Conservation (phyloP, 202 grass and related monocot genomes). For the Miscanthus sacchariflorus region DNA sequence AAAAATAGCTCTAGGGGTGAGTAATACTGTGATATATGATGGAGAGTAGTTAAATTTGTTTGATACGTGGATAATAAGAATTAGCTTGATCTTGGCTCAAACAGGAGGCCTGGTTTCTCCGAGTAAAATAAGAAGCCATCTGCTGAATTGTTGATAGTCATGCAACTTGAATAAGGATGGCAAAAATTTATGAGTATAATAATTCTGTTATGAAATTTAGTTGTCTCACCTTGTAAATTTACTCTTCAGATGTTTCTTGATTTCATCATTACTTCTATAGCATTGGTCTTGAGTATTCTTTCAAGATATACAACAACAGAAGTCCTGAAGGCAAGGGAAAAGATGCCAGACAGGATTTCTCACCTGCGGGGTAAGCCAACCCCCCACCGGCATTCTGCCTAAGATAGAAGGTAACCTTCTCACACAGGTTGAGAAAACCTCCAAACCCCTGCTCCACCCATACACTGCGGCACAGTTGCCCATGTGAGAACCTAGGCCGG, state of each 20-base stretch:
- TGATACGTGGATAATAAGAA: not conserved
- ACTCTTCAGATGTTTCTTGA: not conserved
- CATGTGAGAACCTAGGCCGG: too few relatives aligned
- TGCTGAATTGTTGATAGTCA: not conserved
- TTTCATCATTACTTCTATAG: not conserved
- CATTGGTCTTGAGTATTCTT: not conserved
- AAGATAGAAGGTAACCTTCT: too few relatives aligned
- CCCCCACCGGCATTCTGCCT: too few relatives aligned
- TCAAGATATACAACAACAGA: not conserved
- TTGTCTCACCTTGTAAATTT: not conserved
- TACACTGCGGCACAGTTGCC: too few relatives aligned
- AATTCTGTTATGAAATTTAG: not conserved
- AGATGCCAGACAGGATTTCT: too few relatives aligned
- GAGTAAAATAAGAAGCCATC: not conserved
- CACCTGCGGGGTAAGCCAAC: too few relatives aligned
- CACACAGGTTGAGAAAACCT: too few relatives aligned
- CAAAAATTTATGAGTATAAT: not conserved
- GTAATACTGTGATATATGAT: not conserved
- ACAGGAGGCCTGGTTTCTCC: not conserved
- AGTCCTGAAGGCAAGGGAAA: too few relatives aligned
- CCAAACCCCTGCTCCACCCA: too few relatives aligned
- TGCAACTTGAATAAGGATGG: slow-evolving; percentile 11
- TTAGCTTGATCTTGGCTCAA: not conserved
- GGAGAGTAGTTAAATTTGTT: not conserved
- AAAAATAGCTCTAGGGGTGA: not conserved